Percentiles rank a stretch among this genome's conserved stretches.
phyloP scores from a whole-genome alignment of 1,139 yeast species.

The Citeromyces hawaiiensis region DNA sequence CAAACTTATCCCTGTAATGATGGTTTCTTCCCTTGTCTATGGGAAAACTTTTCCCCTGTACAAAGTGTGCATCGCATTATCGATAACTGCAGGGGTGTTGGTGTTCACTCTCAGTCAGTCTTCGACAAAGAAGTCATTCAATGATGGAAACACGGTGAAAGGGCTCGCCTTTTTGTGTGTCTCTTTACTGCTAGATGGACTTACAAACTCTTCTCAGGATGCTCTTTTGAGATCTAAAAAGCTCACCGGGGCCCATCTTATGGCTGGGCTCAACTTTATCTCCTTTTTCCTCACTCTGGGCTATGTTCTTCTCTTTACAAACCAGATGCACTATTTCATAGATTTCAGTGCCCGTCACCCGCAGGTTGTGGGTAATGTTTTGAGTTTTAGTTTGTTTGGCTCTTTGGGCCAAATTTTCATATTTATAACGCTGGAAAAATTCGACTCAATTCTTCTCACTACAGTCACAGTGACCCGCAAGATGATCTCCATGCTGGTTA shows the following conservation, averaged over 20 bases:
- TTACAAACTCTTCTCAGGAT: conserved; percentile 91
- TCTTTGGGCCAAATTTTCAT: conserved; percentile 89
- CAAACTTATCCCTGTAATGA: conserved; percentile 83
- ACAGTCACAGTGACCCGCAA: conserved; percentile 94
- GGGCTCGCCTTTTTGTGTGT: conserved; percentile 49
- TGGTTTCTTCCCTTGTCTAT: conserved; percentile 67
- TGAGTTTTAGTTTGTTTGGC: conserved; percentile 66
- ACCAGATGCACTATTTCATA: conserved; percentile 35
- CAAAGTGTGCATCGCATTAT: conserved; percentile 64
- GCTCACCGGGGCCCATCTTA: conserved; percentile 71
- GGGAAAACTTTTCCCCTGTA: conserved; percentile 58
- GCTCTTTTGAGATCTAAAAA: conserved; percentile 43
- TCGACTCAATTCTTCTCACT: conserved; percentile 73
- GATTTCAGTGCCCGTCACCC: conserved; percentile 29
- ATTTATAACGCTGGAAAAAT: conserved; percentile 68
- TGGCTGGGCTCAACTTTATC: conserved; percentile 68
- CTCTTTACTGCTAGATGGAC: conserved; percentile 76
- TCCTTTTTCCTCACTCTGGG: conserved; percentile 26
- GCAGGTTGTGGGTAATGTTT: conserved; percentile 40
- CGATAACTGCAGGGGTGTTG: conserved; percentile 73
- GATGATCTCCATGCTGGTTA: conserved; percentile 86
- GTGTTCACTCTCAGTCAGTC: conserved; percentile 44
- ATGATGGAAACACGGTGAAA: conserved; percentile 24
- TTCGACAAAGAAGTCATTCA: conserved; percentile 8
- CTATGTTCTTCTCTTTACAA: conserved; percentile 29